A percentile compares a stretch with the other conserved stretches of the same genome.
Evolutionary conservation across 768 basidiomycete species (phyloP).

Genomic region (Pholiota microspora): DNA sequence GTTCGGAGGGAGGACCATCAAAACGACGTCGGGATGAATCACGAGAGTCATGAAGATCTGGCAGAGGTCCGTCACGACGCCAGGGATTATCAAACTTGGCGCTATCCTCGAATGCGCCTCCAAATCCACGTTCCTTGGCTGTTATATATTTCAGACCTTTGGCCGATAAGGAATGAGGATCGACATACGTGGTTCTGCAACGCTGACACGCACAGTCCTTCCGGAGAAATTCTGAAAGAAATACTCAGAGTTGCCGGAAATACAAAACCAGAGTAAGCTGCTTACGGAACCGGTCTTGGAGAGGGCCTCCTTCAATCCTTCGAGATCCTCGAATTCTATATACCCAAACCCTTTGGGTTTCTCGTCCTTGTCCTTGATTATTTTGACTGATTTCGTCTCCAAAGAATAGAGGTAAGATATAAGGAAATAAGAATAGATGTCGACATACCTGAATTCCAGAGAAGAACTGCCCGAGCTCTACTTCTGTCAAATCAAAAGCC

Average conservation of each 20-base stretch:
- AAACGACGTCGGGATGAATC: conserved; percentile 66
- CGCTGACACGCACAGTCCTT: conserved; percentile 83
- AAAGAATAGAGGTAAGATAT: conserved; percentile 3
- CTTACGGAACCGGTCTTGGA: conserved; percentile 68
- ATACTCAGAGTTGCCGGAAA: neutral
- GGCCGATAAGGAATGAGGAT: neutral
- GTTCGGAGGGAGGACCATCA: conserved; percentile 49
- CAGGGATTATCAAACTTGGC: conserved; percentile 82
- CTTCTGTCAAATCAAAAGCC: conserved; percentile 87
- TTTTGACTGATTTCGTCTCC: conserved; percentile 83
- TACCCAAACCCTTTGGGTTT: conserved; percentile 99
- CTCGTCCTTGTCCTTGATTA: conserved; percentile 90
- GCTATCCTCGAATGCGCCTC: conserved; percentile 62
- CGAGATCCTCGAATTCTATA: conserved; percentile 88
- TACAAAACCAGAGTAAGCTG: conserved; percentile 3
- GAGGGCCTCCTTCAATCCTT: conserved; percentile 83
- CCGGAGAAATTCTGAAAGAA: conserved; percentile 62
- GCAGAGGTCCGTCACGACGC: conserved; percentile 86
- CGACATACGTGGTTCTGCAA: conserved; percentile 93
- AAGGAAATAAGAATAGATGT: neutral
- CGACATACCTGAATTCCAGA: conserved; percentile 52
- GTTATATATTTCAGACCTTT: conserved; percentile 14
- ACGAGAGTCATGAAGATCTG: conserved; percentile 58
- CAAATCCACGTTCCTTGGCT: conserved; percentile 77
- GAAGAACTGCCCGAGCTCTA: conserved; percentile 83